Evolutionary conservation across 176 grass and related monocot genomes (phyloP).

Genomic region (Eleusine coracana): DNA sequence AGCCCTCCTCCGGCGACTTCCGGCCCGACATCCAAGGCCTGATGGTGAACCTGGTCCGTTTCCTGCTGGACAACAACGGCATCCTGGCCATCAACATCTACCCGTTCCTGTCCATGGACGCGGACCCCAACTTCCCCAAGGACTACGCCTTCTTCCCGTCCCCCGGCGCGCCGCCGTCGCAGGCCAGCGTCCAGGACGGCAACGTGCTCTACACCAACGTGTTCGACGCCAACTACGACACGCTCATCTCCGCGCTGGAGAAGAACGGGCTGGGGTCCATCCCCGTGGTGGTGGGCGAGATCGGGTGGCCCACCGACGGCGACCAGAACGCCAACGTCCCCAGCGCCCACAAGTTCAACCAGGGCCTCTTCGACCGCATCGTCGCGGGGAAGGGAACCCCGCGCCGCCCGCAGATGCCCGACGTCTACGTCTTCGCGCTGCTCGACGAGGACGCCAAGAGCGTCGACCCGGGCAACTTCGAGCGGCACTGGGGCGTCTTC

Average conservation of each 20-base stretch:
- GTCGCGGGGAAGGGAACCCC: slow-evolving; percentile 69
- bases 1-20: slow-evolving; percentile 79
- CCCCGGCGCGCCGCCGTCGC: slow-evolving; percentile 37
- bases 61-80: slow-evolving; percentile 74
- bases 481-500: slow-evolving; percentile 98
- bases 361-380: slow-evolving; percentile 85
- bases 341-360: slow-evolving; percentile 72
- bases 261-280: slow-evolving; percentile 74
- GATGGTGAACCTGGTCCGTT: slow-evolving; percentile 74
- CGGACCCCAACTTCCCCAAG: slow-evolving; percentile 74
- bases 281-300: slow-evolving; percentile 86
- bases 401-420: slow-evolving; percentile 61
- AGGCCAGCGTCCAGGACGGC: slow-evolving; percentile 66
- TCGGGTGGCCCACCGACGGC: slow-evolving; percentile 95
- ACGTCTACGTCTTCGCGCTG: slow-evolving; percentile 89
- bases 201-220: slow-evolving; percentile 78
- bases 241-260: slow-evolving; percentile 81
- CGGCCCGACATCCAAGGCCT: slow-evolving; percentile 66
- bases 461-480: slow-evolving; percentile 82
- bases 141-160: slow-evolving; percentile 89
- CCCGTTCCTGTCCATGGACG: slow-evolving; percentile 86
- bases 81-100: slow-evolving; percentile 90
- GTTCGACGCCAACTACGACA: slow-evolving; percentile 99
- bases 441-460: slow-evolving; percentile 95
- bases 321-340: slow-evolving; percentile 60